Evolutionary conservation across 768 basidiomycete species (phyloP).

Genomic region (Lactarius hatsudake): DNA sequence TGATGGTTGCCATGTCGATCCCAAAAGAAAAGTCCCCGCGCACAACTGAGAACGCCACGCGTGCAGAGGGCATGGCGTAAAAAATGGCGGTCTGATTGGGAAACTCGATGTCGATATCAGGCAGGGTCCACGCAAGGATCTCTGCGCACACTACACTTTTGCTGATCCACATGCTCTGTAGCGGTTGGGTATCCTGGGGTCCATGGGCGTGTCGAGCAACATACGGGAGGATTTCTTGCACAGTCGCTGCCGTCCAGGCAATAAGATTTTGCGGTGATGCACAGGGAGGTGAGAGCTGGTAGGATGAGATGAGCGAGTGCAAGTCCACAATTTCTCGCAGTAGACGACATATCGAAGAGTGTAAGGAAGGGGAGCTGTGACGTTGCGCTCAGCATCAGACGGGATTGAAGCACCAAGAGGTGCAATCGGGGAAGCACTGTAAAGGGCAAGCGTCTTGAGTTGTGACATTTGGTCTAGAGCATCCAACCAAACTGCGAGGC

Average conservation of each 20-base stretch:
- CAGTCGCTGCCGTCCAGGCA: background rate
- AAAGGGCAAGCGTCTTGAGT: background rate
- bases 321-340: background rate
- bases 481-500: background rate
- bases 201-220: background rate
- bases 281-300: background rate
- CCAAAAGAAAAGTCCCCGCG: background rate
- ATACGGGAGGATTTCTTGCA: conserved; percentile 1
- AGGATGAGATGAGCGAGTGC: conserved; percentile 17
- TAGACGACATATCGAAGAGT: background rate
- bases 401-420: background rate
- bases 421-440: background rate
- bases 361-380: conserved; percentile 11
- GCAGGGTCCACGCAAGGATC: conserved; percentile 2
- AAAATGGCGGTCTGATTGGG: background rate
- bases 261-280: background rate
- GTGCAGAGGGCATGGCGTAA: background rate
- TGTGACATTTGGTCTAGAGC: conserved; percentile 1
- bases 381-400: background rate
- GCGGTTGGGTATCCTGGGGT: conserved; percentile 8
- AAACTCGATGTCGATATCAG: background rate
- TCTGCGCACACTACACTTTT: background rate
- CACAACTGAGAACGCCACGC: background rate
- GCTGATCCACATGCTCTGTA: conserved; percentile 4
- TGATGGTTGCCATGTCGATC: background rate